Evolutionary conservation across 208 protist genomes (phyloP).

Genomic region (Angomonas deanei): DNA sequence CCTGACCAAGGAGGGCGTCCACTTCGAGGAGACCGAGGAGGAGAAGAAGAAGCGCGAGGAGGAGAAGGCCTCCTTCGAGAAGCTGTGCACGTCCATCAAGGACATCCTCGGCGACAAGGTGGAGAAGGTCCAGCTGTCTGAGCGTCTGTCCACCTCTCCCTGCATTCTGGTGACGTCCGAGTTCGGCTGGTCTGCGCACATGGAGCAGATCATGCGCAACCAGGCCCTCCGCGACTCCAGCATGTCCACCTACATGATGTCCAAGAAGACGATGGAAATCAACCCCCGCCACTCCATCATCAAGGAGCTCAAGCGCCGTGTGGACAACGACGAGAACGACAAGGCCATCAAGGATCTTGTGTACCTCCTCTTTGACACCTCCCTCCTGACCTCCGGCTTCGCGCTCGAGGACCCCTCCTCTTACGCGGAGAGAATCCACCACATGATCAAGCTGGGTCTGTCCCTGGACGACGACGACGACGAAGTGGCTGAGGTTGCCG

Average conservation of each 20-base stretch:
- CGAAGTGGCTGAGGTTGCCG: conserved; percentile 15
- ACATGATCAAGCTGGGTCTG: conserved; percentile 98
- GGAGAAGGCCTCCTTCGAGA: conserved; percentile 90
- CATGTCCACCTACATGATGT: conserved; percentile 96
- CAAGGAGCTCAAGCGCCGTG: conserved; percentile 89
- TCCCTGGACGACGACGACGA: conserved; percentile 85
- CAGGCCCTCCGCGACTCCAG: conserved; percentile 97
- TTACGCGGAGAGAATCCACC: conserved; percentile 95
- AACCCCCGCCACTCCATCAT: conserved; percentile 98
- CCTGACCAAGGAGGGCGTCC: conserved; percentile 98
- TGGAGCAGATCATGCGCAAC: conserved; percentile 99
- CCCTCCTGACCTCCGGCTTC: conserved; percentile 98
- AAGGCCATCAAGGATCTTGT: conserved; percentile 98
- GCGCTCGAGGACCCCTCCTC: conserved; percentile 93
- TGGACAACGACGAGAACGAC: conserved; percentile 92
- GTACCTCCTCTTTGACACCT: conserved; percentile 97
- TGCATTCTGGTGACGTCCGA: conserved; percentile 98
- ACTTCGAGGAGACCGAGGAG: conserved; percentile 96
- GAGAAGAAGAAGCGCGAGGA: conserved; percentile 97
- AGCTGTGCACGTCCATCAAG: conserved; percentile 97
- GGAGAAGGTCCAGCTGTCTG: conserved; percentile 97
- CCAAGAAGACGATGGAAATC: conserved; percentile 99
- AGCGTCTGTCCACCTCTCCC: conserved; percentile 94
- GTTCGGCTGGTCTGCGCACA: conserved; percentile 99
- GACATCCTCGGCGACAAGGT: conserved; percentile 99